phyloP scores from a whole-genome alignment of 73 alveolate species.

The Tetrahymena thermophila region DNA sequence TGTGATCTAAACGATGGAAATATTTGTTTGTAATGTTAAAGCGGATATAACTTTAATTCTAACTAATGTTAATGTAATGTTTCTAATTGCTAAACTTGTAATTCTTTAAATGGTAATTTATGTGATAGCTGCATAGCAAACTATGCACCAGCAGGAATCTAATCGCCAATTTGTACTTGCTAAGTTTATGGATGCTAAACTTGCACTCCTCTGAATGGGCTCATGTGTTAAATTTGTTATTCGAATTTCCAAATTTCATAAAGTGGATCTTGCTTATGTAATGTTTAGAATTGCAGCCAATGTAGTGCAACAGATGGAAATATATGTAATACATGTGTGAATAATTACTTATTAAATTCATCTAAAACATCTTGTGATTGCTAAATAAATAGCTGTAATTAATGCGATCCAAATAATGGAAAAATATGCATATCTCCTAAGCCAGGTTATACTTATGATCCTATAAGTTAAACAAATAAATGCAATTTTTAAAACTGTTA shows the following conservation, averaged over 20 bases:
- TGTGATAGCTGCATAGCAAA: background rate
- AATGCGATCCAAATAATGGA: background rate
- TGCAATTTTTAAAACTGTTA: background rate
- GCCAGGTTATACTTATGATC: background rate
- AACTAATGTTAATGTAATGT: background rate
- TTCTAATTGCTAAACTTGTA: background rate
- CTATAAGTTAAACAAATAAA: background rate
- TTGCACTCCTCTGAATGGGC: background rate
- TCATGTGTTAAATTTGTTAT: background rate
- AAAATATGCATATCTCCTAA: background rate
- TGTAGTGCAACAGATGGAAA: background rate
- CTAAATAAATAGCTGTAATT: background rate
- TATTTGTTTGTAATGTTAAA: background rate
- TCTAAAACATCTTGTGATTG: background rate
- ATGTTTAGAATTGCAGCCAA: background rate
- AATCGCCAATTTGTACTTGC: background rate
- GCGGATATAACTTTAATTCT: background rate
- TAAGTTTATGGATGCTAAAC: background rate
- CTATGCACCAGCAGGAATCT: background rate
- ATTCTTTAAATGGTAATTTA: background rate
- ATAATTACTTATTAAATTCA: background rate
- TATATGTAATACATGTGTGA: background rate
- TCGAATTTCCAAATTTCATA: too few relatives aligned
- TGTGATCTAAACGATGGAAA: background rate
- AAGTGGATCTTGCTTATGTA: background rate